Evolutionary conservation across 1,284 basidiomycete genomes (phyloP), one percentile per base, ranked within the genome.

Genomic region (Microbotryum intermedium): DNA sequence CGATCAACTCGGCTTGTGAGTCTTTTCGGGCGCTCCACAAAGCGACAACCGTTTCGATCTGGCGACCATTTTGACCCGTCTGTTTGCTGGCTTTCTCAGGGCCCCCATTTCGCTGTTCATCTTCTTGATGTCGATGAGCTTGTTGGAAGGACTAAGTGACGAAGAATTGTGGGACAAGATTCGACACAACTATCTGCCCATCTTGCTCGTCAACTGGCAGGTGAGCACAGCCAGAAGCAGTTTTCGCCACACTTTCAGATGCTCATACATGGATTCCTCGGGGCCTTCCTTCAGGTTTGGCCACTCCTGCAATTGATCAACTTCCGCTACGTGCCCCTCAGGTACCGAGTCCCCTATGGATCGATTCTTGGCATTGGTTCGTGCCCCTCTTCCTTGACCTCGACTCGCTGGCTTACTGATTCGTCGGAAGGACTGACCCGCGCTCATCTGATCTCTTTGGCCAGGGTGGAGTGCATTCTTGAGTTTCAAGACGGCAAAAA

Each of bases 201-300:
- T 68, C 47, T 50, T 68, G 4, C 25, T 55, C 13, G 66, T 64
- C 46, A 68, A 68, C 56, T 68, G 66, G 66, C 63, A 64, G 62
- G 63, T 55, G 23, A 26, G 59, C 23, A 4, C 23, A 5, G 26
- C 6, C 23, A 4, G 28, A 11, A 20, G 13, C 29, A 34, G 6
- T 18, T 30, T 34, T 29, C 16, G 11, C 48, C 20, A 13, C 11
- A 28, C 26, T 18, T 5, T 11, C 18, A 20, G 7, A 16, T 26
- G 20, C 26, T 46, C 34, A 25, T 47, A 26, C 39, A 9, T 20
- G 45, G 4, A 13, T 11, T 13, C 29, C 16, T 10, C 5, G n/a
- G n/a, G n/a, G n/a, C n/a, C 20, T 11, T 6, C 8, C 16, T 30
- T 28, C 55, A 66, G 64, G 59, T 66, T 11, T 68, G 66, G 66